Percentiles rank a stretch among this genome's conserved stretches.
phyloP scores from a whole-genome alignment of 192 early-diverging fungal genomes.

The Allomyces arbusculus region DNA sequence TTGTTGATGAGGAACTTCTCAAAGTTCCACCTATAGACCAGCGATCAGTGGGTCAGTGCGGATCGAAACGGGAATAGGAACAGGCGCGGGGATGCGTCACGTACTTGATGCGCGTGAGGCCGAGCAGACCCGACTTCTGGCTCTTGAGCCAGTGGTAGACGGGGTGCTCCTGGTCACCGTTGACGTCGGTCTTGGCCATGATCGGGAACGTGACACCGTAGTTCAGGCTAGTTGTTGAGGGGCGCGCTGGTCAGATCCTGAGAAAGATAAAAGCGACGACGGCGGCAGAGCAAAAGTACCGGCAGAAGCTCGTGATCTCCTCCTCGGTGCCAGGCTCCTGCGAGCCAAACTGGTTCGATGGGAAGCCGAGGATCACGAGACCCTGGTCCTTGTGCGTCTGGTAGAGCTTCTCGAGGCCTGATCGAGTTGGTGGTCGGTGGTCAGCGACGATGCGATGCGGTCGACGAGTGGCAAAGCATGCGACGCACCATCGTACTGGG shows the following conservation, averaged over 20 bases:
- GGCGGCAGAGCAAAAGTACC: too few species aligned
- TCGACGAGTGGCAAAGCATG: too few species aligned
- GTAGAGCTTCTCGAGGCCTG: conserved; percentile 40
- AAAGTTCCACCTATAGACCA: conserved; percentile 58
- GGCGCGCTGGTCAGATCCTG: too few species aligned
- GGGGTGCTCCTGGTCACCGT: conserved; percentile 40
- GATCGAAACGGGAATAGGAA: too few species aligned
- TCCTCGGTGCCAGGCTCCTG: conserved; percentile 36
- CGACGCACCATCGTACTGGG: conserved; percentile 35
- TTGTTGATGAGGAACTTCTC: conserved; percentile 59
- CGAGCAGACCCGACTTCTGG: conserved; percentile 25
- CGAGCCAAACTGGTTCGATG: conserved; percentile 68
- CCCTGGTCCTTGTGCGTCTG: conserved; percentile 43
- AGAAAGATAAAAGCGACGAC: too few species aligned
- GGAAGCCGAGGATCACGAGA: conserved; percentile 73
- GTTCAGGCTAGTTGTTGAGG: conserved; percentile 32
- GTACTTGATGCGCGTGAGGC: conserved; percentile 10
- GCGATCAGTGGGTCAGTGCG: too few species aligned
- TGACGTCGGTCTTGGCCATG: conserved; percentile 69
- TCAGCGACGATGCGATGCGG: too few species aligned
- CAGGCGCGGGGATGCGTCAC: background rate
- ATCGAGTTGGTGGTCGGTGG: too few species aligned
- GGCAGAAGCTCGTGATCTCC: background rate
- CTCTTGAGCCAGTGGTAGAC: conserved; percentile 42
- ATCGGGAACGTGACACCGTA: conserved; percentile 75